A percentile compares a stretch with the other conserved stretches of the same genome.
Evolutionary conservation across 2,329 filamentous ascomycete species (phyloP).

Genomic region (Fusarium napiforme): DNA sequence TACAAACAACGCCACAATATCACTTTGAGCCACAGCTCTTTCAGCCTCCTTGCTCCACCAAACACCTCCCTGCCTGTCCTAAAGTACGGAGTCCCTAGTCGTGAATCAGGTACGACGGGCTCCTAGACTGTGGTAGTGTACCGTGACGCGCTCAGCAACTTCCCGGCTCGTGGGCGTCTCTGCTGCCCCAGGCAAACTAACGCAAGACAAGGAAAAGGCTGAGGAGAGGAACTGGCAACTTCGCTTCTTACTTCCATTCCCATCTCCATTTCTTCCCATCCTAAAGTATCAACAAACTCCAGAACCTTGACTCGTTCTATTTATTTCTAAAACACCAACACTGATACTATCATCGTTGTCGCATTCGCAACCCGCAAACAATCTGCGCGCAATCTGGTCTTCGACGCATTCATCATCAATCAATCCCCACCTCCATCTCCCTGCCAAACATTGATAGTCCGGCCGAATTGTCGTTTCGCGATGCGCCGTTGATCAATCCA

Average conservation of each 20-base stretch:
- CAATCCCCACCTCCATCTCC: conserved; percentile 21
- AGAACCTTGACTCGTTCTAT: conserved; percentile 4
- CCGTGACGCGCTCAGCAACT: conserved; percentile 43
- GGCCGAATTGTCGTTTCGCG: conserved; percentile 20
- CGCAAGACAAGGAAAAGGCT: conserved; percentile 32
- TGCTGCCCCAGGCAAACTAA: conserved; percentile 34
- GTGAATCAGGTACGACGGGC: conserved; percentile 25
- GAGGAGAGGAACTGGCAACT: conserved; percentile 34
- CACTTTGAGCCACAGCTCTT: conserved; percentile 23
- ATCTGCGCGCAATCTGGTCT: conserved; percentile 22
- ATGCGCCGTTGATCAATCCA: conserved; percentile 38
- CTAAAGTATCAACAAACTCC: neutral
- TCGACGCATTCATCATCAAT: conserved; percentile 26
- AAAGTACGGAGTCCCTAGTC: neutral
- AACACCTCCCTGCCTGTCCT: conserved; percentile 5
- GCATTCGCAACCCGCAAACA: conserved; percentile 25
- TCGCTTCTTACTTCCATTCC: conserved; percentile 29
- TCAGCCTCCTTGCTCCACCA: conserved; percentile 9
- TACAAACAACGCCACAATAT: conserved; percentile 16
- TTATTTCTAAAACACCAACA: conserved; percentile 4
- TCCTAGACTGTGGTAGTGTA: conserved; percentile 26
- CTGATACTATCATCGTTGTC: conserved; percentile 29
- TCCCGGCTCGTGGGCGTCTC: conserved; percentile 39
- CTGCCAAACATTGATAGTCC: conserved; percentile 18
- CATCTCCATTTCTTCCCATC: conserved; percentile 23